Evolutionary conservation across 805 yeast species (phyloP), one percentile per base, ranked within the genome.

Genomic region (Zygosaccharomyces rouxii): DNA sequence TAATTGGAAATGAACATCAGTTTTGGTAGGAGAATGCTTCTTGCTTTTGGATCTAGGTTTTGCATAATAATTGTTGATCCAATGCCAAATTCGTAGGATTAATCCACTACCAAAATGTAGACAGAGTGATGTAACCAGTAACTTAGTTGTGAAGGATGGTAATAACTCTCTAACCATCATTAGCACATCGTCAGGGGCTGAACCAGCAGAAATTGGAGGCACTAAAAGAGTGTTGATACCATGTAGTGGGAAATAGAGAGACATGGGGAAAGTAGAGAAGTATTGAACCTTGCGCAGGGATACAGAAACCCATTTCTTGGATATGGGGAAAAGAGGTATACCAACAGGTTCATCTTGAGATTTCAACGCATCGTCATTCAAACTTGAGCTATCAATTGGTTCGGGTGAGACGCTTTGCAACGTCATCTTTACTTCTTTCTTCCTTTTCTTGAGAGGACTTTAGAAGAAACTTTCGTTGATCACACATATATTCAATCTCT

Each of bases 111-210:
- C 46, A 21, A 51, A n/a, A 23, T 51, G 55, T 18, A 48, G 13
- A 16, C 35, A 31, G 1, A 46, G 29, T 10, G 57, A 50, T 4
- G 35, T 39, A 23, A 49, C 47, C 25, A 60, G 47, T 21, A 58
- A 41, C 14, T 47, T 51, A 16, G 58, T 48, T 3, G 58, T 58
- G 30, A 52, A 50, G 5, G 57, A 49, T 16, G 62, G 60, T 33
- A 57, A 42, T 6, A 57, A 28, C 42, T 58, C 63, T 31, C 62
- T 48, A 4, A 59, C 44, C 63, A 59, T 60, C 58, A 56, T 58
- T 23, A 60, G 47, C 5, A 58, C 55, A n/a, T 60, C 63, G 44
- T 60, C 54, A 2, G 63, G 62, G 16, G 57, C 55, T 4, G 54
- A 46, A 5, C 37, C 50, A 18, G 62, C 56, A 1, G 56, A 50